Conservation (phyloP, 2,329 filamentous ascomycete species). For the Alternaria triticina region DNA sequence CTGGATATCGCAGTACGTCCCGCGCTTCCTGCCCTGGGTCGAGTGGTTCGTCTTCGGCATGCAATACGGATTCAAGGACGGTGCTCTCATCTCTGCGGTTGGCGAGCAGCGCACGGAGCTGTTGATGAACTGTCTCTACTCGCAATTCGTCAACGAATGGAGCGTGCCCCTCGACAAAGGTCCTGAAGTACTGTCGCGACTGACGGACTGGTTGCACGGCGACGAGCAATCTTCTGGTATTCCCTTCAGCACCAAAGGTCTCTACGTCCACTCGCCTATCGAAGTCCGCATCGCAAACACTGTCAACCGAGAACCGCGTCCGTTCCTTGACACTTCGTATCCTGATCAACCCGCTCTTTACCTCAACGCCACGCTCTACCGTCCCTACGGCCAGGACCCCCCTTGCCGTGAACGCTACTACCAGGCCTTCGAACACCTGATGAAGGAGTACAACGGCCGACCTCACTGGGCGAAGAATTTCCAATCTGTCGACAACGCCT, state of each 20-base stretch:
- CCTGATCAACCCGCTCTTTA: slow-evolving; percentile 77
- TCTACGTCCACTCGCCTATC: slow-evolving; percentile 88
- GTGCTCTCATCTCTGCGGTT: slow-evolving; percentile 72
- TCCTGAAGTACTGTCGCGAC: slow-evolving; percentile 81
- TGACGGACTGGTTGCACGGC: slow-evolving; percentile 85
- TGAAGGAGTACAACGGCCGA: slow-evolving; percentile 80
- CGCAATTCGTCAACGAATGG: slow-evolving; percentile 99
- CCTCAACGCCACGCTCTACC: slow-evolving; percentile 88
- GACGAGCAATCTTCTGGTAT: slow-evolving; percentile 75
- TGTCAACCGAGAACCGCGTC: slow-evolving; percentile 58
- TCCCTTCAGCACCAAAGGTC: slow-evolving; percentile 76
- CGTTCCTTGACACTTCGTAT: slow-evolving; percentile 76
- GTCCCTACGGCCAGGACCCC: slow-evolving; percentile 79
- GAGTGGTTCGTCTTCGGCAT: slow-evolving; percentile 98
- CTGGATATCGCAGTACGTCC: slow-evolving; percentile 77
- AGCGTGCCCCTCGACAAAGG: slow-evolving; percentile 85
- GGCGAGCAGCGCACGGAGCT: slow-evolving; percentile 81
- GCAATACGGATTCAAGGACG: slow-evolving; percentile 89
- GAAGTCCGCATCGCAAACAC: slow-evolving; percentile 89
- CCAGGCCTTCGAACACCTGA: slow-evolving; percentile 87
- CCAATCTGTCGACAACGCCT: slow-evolving; percentile 60
- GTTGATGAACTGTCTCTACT: slow-evolving; percentile 96
- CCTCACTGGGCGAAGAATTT: slow-evolving; percentile 98
- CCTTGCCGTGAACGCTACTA: slow-evolving; percentile 81
- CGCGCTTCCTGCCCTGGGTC: slow-evolving; percentile 81